Evolutionary conservation across 2,329 filamentous ascomycete genomes (phyloP), one percentile per base, ranked within the genome.

Genomic region (Colletotrichum orbiculare): DNA sequence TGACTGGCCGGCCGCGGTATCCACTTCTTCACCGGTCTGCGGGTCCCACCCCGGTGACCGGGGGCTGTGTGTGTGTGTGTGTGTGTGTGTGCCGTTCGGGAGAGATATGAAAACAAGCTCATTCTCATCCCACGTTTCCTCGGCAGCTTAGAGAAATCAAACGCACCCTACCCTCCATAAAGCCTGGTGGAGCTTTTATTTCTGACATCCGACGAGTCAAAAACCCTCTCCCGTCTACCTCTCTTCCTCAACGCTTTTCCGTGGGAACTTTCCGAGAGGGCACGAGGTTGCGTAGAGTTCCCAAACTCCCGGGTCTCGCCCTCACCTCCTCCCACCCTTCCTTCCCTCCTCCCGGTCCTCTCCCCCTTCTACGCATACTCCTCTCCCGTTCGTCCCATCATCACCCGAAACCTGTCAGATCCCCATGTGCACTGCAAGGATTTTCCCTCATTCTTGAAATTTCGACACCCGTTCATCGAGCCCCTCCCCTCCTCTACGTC

Each of bases 1-100:
- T 65, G 63, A 65, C 63, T 65, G 63, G 63, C 58, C 62, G 63
- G 43, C 48, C 35, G 47, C 10, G 13, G 60, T 43, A 50, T 52
- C 64, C 64, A 66, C 64, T 60, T 64, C 64, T 60, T 66, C 53
- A 66, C 64, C 64, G 64, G 54, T 66, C 43, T 59, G 64, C 64
- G 60, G 60, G 48, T 12, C 11, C 4, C 11, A n/a, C 42, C 12
- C 53, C 64, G 64, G 64, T 65, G 63, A 65, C 63, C 58, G 63
- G 63, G 63, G 63, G 48, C 25, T 25, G 25, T 4, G 25, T 25
- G 25, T 25, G 25, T 25, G 25, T 25, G 25, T 25, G 25, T 25
- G 25, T 25, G 25, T 25, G 25, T 25, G 25, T 25, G 25, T 25
- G 25, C 25, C 25, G 25, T 25, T 25, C 25, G 25, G 25, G 25